Conservation (phyloP, 768 basidiomycete genomes). For the Lentinula guzmanii region DNA sequence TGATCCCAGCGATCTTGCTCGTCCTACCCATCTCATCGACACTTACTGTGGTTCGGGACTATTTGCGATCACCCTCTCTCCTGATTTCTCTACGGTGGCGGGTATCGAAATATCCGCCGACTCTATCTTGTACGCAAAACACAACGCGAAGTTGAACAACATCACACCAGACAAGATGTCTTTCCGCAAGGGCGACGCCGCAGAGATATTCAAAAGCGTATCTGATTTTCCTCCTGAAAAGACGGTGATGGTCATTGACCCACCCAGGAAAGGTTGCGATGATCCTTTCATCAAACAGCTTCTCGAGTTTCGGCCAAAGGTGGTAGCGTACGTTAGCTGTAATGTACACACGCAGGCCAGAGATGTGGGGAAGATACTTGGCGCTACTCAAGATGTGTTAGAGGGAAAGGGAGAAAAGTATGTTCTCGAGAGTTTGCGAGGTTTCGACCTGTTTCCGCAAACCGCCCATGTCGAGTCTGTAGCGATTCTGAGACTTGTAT, state of each 20-base stretch:
- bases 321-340: constrained; percentile 88
- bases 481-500: constrained; percentile 52
- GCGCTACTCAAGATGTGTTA: constrained; percentile 30
- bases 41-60: constrained; percentile 90
- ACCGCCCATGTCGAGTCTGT: constrained; percentile 91
- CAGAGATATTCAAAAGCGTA: constrained; percentile 74
- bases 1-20: constrained; percentile 11
- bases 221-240: constrained; percentile 53
- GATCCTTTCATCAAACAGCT: constrained; percentile 73
- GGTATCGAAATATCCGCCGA: constrained; percentile 84
- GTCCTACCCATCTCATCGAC: constrained; percentile 86
- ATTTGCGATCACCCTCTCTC: constrained; percentile 79
- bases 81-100: constrained; percentile 66
- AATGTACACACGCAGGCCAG: constrained; percentile 93
- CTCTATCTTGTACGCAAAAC: constrained; percentile 62
- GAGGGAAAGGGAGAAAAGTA: constrained; percentile 45
- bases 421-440: constrained; percentile 74
- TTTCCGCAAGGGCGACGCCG: constrained; percentile 80
- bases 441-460: constrained; percentile 95
- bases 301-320: constrained; percentile 56
- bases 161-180: constrained; percentile 50
- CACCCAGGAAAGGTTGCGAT: constrained; percentile 94
- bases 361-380: constrained; percentile 74
- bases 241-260: constrained; percentile 80
- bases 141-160: constrained; percentile 60